phyloP scores from a whole-genome alignment of 805 yeast species.

The Myxozyma nipponensis region DNA sequence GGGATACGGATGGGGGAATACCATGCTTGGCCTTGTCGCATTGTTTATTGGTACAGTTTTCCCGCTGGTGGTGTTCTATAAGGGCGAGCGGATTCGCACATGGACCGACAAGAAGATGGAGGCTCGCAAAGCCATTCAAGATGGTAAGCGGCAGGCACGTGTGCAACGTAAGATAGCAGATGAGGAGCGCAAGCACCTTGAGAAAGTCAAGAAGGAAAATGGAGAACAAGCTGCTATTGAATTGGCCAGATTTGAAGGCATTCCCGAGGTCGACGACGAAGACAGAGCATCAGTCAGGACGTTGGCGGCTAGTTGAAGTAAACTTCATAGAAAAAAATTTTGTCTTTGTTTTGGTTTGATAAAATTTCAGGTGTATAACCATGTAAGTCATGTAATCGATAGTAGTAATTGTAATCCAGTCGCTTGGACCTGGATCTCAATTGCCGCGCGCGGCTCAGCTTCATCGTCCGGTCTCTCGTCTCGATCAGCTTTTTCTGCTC shows the following conservation, averaged over 20 bases:
- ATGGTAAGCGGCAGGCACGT: neutral
- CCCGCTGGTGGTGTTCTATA: conserved; percentile 54
- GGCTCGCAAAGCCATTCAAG: conserved; percentile 8
- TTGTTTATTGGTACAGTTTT: conserved; percentile 53
- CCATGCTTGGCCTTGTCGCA: conserved; percentile 60
- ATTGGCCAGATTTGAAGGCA: neutral
- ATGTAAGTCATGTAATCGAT: too few species aligned
- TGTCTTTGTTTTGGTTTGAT: neutral
- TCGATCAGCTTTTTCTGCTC: too few species aligned
- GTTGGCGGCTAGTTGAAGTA: neutral
- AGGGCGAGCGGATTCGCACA: conserved; percentile 56
- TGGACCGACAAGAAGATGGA: conserved; percentile 37
- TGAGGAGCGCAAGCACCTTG: neutral
- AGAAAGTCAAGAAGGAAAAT: neutral
- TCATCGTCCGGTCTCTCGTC: too few species aligned
- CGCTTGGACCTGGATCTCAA: too few species aligned
- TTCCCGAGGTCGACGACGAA: neutral
- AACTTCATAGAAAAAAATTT: neutral
- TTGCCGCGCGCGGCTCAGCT: too few species aligned
- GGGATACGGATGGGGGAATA: conserved; percentile 75
- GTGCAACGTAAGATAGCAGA: neutral
- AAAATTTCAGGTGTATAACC: too few species aligned
- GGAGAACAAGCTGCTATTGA: neutral
- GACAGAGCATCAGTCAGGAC: neutral
- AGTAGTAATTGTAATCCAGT: too few species aligned